Evolutionary conservation across 176 grass and related monocot genomes (phyloP).

Genomic region (Eleusine coracana): DNA sequence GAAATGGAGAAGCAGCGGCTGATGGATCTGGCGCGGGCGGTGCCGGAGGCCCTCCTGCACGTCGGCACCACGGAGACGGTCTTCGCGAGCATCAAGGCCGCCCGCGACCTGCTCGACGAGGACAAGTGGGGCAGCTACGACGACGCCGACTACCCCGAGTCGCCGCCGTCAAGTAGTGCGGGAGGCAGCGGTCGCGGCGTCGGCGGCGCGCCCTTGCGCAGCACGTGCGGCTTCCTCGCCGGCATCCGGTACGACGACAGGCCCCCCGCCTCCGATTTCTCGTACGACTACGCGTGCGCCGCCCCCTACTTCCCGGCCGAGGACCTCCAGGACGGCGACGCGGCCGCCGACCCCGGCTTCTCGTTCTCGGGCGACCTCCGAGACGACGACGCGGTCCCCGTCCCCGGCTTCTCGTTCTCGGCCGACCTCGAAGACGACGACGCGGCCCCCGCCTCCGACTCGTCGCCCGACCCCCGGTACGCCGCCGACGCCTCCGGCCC

Average conservation of each 20-base stretch:
- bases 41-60: conserved; percentile 34
- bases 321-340: neutral
- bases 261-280: neutral
- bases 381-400: neutral
- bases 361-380: conserved; percentile 22
- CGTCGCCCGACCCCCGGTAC: too few relatives aligned
- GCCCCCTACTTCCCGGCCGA: neutral
- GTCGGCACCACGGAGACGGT: conserved; percentile 32
- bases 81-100: conserved; percentile 26
- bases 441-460: neutral
- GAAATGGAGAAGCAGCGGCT: neutral
- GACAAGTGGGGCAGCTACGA: conserved; percentile 24
- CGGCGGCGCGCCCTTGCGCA: neutral
- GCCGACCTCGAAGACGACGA: neutral
- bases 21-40: conserved; percentile 34
- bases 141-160: neutral
- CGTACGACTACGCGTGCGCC: neutral
- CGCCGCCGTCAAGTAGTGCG: neutral
- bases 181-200: neutral
- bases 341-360: neutral
- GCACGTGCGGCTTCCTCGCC: neutral
- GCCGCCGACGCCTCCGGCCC: neutral
- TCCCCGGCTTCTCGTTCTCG: neutral
- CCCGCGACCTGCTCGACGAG: conserved; percentile 36
- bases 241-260: neutral